A percentile compares a stretch with the other conserved stretches of the same genome.
Evolutionary conservation across 23 red algal species (phyloP).

Genomic region (Gracilariopsis chorda): DNA sequence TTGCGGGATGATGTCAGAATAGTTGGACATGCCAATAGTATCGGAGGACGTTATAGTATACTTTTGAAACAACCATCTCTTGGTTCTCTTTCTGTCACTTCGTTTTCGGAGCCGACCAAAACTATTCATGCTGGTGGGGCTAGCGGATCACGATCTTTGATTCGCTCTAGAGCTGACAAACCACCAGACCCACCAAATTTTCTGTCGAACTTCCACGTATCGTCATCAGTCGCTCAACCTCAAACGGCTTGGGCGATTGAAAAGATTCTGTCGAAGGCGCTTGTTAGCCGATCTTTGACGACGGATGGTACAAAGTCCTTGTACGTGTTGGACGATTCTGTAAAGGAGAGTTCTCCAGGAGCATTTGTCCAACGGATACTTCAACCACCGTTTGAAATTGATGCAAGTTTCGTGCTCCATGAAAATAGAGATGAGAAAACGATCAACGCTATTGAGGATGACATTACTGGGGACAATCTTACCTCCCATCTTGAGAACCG

Average conservation of each 20-base stretch:
- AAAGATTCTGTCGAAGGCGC: conserved; percentile 1
- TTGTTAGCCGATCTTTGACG: neutral
- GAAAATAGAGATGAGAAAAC: neutral
- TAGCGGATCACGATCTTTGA: conserved; percentile 11
- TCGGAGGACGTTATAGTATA: conserved; percentile 47
- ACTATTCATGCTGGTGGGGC: neutral
- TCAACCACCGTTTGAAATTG: conserved; percentile 67
- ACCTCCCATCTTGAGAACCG: neutral
- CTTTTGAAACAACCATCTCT: conserved; percentile 10
- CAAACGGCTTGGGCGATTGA: conserved; percentile 50
- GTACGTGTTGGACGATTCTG: conserved; percentile 18
- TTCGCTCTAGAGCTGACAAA: conserved; percentile 25
- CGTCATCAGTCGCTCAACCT: neutral
- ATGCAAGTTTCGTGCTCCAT: conserved; percentile 47
- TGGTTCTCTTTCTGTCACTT: neutral
- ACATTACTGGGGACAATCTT: neutral
- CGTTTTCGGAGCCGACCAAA: neutral
- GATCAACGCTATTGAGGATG: conserved; percentile 2
- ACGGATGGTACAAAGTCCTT: neutral
- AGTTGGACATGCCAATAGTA: conserved; percentile 17
- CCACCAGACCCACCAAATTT: neutral
- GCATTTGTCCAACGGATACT: conserved; percentile 71
- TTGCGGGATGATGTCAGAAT: conserved; percentile 22
- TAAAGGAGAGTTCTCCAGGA: neutral
- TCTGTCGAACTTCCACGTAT: conserved; percentile 30